phyloP scores from a whole-genome alignment of 805 yeast genomes.

The Dipodascus albidus region DNA sequence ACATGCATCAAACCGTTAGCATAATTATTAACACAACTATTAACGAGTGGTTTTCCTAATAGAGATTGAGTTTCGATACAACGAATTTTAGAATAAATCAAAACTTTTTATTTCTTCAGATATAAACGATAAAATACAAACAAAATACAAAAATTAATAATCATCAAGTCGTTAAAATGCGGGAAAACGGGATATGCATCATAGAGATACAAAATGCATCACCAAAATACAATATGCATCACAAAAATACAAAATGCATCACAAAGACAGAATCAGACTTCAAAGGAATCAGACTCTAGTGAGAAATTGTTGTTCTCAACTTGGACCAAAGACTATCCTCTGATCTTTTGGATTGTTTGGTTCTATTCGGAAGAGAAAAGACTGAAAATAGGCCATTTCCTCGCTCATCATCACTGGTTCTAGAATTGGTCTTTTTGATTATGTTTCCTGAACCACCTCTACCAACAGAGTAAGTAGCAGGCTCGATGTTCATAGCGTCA shows the following conservation, averaged over 20 bases:
- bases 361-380: not conserved
- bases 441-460: conserved; percentile 29
- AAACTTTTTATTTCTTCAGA: too few relatives aligned
- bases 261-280: not conserved
- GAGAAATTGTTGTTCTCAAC: not conserved
- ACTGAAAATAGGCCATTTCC: not conserved
- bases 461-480: conserved; percentile 25
- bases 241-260: not conserved
- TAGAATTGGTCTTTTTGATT: conserved; percentile 7
- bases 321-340: not conserved
- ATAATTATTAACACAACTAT: too few relatives aligned
- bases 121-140: too few relatives aligned
- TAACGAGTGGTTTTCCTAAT: too few relatives aligned
- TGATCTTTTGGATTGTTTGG: not conserved
- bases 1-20: too few relatives aligned
- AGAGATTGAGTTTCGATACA: too few relatives aligned
- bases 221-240: not conserved
- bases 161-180: too few relatives aligned
- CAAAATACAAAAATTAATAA: too few relatives aligned
- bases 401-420: not conserved
- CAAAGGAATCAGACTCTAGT: not conserved
- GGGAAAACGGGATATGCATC: too few relatives aligned
- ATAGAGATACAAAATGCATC: not conserved
- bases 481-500: conserved; percentile 21
- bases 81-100: too few relatives aligned